These are phyloP conservation scores for Pichia californica DNA, from an alignment of 805 yeast species.

Conservation along the genomic window DNA sequence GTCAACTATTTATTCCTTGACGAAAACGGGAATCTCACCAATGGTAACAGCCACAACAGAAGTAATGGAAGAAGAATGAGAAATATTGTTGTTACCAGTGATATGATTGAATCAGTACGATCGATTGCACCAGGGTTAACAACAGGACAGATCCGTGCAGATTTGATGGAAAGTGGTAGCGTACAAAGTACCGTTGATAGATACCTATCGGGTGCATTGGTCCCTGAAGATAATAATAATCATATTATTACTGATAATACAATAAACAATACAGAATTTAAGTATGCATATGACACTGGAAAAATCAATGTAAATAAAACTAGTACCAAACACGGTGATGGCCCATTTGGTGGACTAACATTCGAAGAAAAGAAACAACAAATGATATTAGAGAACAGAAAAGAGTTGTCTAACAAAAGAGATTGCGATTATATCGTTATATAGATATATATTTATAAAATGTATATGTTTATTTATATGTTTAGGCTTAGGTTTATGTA, in stretches of 20 bases:
- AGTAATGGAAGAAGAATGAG: neutral
- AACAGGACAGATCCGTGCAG: constrained; percentile 63
- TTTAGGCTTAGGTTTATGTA: neutral
- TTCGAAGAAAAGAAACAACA: constrained; percentile 45
- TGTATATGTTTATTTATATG: no score
- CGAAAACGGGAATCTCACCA: neutral
- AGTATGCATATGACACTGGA: no score
- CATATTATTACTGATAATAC: constrained; percentile 19
- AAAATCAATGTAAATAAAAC: neutral
- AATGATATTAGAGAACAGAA: constrained; percentile 57
- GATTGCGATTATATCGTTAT: constrained; percentile 8
- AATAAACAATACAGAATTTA: no score
- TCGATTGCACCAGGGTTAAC: constrained; percentile 72
- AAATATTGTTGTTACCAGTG: constrained; percentile 47
- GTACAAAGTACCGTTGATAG: constrained; percentile 77
- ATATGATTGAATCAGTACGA: constrained; percentile 82
- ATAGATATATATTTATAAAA: neutral
- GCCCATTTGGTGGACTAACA: constrained; percentile 35
- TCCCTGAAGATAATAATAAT: constrained; percentile 39
- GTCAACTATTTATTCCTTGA: constrained; percentile 59
- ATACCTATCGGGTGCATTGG: constrained; percentile 42
- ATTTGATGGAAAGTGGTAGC: constrained; percentile 69
- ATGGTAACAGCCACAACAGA: neutral
- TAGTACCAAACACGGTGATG: constrained; percentile 14
- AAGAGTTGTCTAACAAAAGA: constrained; percentile 35